phyloP scores from a whole-genome alignment of 2,329 filamentous ascomycete genomes.

The Tolypocladium sp. region DNA sequence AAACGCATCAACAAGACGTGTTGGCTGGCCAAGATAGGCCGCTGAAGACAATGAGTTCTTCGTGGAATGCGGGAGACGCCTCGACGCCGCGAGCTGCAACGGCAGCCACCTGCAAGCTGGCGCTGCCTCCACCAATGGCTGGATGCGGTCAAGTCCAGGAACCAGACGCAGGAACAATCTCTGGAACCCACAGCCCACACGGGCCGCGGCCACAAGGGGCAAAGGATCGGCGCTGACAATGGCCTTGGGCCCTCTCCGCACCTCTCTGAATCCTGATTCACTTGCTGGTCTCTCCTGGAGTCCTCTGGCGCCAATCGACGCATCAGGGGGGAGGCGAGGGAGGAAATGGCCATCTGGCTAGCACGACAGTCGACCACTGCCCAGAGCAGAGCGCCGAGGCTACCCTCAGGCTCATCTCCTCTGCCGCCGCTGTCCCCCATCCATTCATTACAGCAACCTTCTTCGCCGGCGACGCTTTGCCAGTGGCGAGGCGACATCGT shows the following conservation, averaged over 20 bases:
- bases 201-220: slow-evolving; percentile 4
- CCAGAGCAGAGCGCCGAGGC: background rate
- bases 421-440: too few relatives aligned
- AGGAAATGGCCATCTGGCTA: background rate
- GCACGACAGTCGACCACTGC: background rate
- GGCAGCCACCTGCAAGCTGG: background rate
- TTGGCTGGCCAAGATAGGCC: background rate
- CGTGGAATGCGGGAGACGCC: background rate
- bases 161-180: slow-evolving; percentile 16
- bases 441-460: background rate
- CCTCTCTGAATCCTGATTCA: background rate
- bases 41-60: background rate
- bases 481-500: background rate
- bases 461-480: background rate
- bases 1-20: background rate
- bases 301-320: background rate
- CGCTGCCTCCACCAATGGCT: background rate
- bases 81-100: background rate
- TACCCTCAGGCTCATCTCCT: background rate
- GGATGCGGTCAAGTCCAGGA: slow-evolving; percentile 4
- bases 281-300: background rate
- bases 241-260: too few relatives aligned
- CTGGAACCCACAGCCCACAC: slow-evolving; percentile 10
- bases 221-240: slow-evolving; percentile 3
- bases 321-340: background rate